phyloP scores from a whole-genome alignment of 2,329 filamentous ascomycete genomes.

The Fusarium nurragi region DNA sequence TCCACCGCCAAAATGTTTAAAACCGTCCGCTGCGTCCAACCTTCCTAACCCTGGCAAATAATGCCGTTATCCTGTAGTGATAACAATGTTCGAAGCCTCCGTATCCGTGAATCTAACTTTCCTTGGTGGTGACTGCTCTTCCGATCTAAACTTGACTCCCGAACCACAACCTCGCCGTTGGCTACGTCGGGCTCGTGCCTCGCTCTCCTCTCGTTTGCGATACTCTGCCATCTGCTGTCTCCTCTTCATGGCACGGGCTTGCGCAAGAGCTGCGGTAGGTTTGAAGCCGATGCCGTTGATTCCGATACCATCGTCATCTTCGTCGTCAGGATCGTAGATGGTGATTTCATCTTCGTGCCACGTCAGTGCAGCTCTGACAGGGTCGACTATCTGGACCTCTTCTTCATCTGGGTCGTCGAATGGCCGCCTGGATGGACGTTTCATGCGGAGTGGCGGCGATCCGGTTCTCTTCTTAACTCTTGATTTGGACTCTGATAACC shows the following conservation, averaged over 20 bases:
- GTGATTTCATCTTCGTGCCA: slow-evolving; percentile 77
- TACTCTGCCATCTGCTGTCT: slow-evolving; percentile 71
- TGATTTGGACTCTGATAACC: slow-evolving; percentile 52
- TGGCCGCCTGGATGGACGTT: slow-evolving; percentile 32
- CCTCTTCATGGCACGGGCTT: slow-evolving; percentile 65
- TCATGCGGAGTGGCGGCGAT: slow-evolving; percentile 52
- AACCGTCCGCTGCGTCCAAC: not conserved
- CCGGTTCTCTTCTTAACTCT: slow-evolving; percentile 49
- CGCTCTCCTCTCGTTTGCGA: slow-evolving; percentile 66
- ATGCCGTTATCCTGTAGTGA: slow-evolving; percentile 46
- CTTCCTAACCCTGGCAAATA: not conserved
- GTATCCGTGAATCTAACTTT: slow-evolving; percentile 55
- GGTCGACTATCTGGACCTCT: slow-evolving; percentile 57
- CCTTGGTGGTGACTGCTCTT: slow-evolving; percentile 37
- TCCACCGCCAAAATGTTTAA: slow-evolving; percentile 9
- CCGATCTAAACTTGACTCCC: slow-evolving; percentile 38
- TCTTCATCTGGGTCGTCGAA: slow-evolving; percentile 45
- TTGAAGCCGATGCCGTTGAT: slow-evolving; percentile 75
- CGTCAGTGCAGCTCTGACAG: slow-evolving; percentile 67
- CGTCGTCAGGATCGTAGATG: slow-evolving; percentile 70
- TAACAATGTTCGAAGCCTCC: slow-evolving; percentile 48
- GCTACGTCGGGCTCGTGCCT: slow-evolving; percentile 66
- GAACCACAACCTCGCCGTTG: slow-evolving; percentile 57
- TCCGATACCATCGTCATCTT: slow-evolving; percentile 72
- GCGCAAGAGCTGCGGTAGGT: slow-evolving; percentile 69